These are phyloP conservation scores for Gillenia trifoliata DNA, from an alignment of 306 rosid species.

Conservation along the genomic window DNA sequence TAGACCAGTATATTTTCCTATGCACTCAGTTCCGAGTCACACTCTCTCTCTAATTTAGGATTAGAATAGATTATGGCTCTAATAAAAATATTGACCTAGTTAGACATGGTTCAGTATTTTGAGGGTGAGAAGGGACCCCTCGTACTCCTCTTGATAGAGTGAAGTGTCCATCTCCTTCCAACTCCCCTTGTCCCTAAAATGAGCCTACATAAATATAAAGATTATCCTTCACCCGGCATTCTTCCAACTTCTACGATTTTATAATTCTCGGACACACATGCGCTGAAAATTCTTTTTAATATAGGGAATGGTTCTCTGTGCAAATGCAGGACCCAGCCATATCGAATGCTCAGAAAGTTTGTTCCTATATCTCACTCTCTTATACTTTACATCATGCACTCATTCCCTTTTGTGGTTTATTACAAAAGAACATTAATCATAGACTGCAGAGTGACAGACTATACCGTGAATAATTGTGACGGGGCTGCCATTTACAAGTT, in stretches of 20 bases:
- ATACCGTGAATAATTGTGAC: background rate
- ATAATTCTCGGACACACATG: slow-evolving; percentile 10
- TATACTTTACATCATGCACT: too few species aligned
- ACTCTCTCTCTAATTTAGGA: too few species aligned
- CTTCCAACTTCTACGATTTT: background rate
- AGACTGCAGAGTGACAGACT: too few species aligned
- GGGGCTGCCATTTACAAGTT: background rate
- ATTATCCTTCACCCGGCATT: slow-evolving; percentile 19
- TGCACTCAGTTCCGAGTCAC: background rate
- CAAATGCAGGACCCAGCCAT: background rate
- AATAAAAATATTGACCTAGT: background rate
- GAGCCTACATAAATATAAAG: slow-evolving; percentile 4
- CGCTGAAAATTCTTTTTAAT: slow-evolving; percentile 1
- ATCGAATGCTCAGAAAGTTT: background rate
- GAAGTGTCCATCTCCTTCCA: slow-evolving; percentile 31
- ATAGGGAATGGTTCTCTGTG: background rate
- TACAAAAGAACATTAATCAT: background rate
- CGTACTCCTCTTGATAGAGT: slow-evolving; percentile 36
- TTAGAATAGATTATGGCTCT: too few species aligned
- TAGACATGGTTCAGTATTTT: slow-evolving; percentile 6
- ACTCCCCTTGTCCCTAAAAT: slow-evolving; percentile 26
- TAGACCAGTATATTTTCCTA: background rate
- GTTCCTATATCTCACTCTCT: background rate
- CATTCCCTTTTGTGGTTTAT: background rate
- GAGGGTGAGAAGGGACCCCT: slow-evolving; percentile 36